phyloP scores from a whole-genome alignment of 305 asterid genomes.

The Salvia sclarea region DNA sequence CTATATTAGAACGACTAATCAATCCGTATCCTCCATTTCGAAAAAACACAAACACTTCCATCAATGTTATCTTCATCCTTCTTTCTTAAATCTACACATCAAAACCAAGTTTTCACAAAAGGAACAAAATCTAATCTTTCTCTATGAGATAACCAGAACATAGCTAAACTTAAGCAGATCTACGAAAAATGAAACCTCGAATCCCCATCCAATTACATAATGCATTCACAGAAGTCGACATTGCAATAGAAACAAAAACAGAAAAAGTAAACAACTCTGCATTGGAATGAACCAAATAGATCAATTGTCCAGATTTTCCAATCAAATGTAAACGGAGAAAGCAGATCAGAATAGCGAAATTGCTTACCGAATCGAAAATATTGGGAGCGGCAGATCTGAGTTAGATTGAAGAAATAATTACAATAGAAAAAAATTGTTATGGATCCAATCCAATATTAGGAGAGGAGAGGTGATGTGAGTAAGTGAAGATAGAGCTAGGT shows the following conservation, averaged over 20 bases:
- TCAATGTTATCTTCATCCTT: not conserved
- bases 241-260: conserved; percentile 18
- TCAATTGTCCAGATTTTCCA: conserved; percentile 14
- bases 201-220: not conserved
- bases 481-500: conserved; percentile 28
- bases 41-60: too few species aligned
- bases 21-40: too few species aligned
- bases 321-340: conserved; percentile 21
- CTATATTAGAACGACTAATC: not conserved
- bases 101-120: not conserved
- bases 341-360: conserved; percentile 25
- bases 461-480: conserved; percentile 12
- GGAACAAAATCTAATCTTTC: conserved; percentile 18
- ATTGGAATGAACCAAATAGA: conserved; percentile 10
- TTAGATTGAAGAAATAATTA: conserved; percentile 22
- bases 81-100: not conserved
- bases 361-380: conserved; percentile 34
- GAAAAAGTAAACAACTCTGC: conserved; percentile 8
- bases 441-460: conserved; percentile 20
- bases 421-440: conserved; percentile 5
- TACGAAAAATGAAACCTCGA: conserved; percentile 22
- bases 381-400: conserved; percentile 39
- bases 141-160: not conserved
- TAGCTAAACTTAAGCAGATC: conserved; percentile 33
- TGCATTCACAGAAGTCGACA: conserved; percentile 24